phyloP scores from a whole-genome alignment of 805 yeast species.

The Candida methanosorbosa region DNA sequence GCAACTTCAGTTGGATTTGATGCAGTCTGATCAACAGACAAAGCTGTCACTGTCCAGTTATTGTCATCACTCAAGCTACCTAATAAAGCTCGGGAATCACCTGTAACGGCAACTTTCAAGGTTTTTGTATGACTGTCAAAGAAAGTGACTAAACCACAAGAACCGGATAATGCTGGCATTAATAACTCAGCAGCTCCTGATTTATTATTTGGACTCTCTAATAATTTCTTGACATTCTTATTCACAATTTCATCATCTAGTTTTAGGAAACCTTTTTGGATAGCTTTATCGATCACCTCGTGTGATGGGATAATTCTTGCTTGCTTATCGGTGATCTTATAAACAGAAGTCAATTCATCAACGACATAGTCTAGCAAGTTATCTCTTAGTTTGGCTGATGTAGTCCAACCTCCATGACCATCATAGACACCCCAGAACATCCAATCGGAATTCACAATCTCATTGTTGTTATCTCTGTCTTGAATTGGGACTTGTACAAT shows the following conservation, averaged over 20 bases:
- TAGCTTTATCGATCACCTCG: constrained; percentile 68
- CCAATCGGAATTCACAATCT: constrained; percentile 55
- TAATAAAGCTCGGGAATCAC: constrained; percentile 88
- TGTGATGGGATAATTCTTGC: constrained; percentile 57
- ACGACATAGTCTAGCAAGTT: constrained; percentile 72
- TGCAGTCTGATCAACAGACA: constrained; percentile 91
- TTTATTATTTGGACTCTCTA: constrained; percentile 54
- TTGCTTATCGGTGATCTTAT: constrained; percentile 43
- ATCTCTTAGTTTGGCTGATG: constrained; percentile 78
- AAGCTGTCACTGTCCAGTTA: constrained; percentile 80
- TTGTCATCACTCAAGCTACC: constrained; percentile 61
- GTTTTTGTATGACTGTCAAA: constrained; percentile 69
- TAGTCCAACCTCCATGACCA: constrained; percentile 96
- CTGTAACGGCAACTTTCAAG: constrained; percentile 88
- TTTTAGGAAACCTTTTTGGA: constrained; percentile 69
- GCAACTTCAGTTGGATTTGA: constrained; percentile 81
- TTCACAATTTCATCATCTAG: constrained; percentile 83
- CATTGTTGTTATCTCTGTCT: constrained; percentile 42
- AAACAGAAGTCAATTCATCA: constrained; percentile 59
- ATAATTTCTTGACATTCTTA: constrained; percentile 59
- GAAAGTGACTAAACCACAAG: constrained; percentile 84
- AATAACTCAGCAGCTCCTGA: constrained; percentile 64
- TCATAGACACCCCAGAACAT: constrained; percentile 94
- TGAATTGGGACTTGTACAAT: constrained; percentile 68
- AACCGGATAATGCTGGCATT: constrained; percentile 92